phyloP scores from a whole-genome alignment of 1,284 basidiomycete species.

The Trichosporon sp. region DNA sequence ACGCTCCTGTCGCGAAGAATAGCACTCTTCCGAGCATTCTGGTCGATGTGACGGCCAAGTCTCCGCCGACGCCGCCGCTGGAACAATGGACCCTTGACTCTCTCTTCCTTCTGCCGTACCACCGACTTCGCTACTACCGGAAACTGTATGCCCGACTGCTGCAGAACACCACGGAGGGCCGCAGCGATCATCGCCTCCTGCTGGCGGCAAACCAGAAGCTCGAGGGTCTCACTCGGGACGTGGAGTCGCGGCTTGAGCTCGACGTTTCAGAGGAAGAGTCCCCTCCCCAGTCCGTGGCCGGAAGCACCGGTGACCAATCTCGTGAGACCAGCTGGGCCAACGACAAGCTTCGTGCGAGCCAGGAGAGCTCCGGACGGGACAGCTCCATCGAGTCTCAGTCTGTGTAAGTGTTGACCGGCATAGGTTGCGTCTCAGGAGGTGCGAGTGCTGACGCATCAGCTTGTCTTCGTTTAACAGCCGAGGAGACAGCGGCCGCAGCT shows the following conservation, averaged over 20 bases:
- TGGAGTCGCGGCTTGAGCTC: slow-evolving; percentile 57
- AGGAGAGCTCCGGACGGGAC: slow-evolving; percentile 35
- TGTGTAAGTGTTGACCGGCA: slow-evolving; percentile 26
- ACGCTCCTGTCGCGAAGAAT: slow-evolving; percentile 72
- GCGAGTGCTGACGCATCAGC: slow-evolving; percentile 17
- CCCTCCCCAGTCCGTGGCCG: not conserved
- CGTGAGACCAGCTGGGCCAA: slow-evolving; percentile 31
- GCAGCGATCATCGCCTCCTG: slow-evolving; percentile 79
- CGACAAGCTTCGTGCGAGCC: slow-evolving; percentile 32
- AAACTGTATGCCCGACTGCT: slow-evolving; percentile 82
- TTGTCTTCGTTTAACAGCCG: slow-evolving; percentile 43
- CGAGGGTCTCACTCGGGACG: slow-evolving; percentile 62
- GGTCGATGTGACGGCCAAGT: slow-evolving; percentile 60
- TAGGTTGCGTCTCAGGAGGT: not conserved
- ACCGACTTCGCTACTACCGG: slow-evolving; percentile 83
- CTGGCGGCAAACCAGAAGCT: slow-evolving; percentile 74
- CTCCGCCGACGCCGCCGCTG: slow-evolving; percentile 53
- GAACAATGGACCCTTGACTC: slow-evolving; percentile 74
- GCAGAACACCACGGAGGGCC: slow-evolving; percentile 79
- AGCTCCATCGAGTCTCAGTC: slow-evolving; percentile 38
- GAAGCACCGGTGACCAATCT: slow-evolving; percentile 14
- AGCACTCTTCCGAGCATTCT: slow-evolving; percentile 64
- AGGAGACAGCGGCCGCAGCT: slow-evolving; percentile 36
- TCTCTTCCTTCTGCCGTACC: slow-evolving; percentile 79
- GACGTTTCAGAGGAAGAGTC: slow-evolving; percentile 41